phyloP scores from a whole-genome alignment of 306 rosid species.

The Casuarina equisetifolia region DNA sequence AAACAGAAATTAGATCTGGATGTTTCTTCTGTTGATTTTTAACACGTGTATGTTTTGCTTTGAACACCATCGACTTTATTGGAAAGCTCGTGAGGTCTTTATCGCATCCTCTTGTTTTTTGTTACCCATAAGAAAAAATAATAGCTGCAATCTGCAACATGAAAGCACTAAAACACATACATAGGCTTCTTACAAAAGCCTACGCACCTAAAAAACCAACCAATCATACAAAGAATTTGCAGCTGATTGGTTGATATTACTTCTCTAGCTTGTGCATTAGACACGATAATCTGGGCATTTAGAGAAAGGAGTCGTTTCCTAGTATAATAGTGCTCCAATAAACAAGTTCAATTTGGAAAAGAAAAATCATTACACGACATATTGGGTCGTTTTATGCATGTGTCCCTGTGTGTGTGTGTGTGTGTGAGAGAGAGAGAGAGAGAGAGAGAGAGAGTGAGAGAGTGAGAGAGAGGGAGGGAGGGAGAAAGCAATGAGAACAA shows the following conservation, averaged over 20 bases:
- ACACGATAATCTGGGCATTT: neutral
- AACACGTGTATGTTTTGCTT: too few relatives aligned
- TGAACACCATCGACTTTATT: too few relatives aligned
- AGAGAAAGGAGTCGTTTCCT: neutral
- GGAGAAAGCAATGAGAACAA: neutral
- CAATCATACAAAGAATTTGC: neutral
- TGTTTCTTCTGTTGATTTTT: too few relatives aligned
- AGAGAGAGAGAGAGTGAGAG: neutral
- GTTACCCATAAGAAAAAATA: too few relatives aligned
- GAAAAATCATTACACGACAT: neutral
- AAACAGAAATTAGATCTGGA: too few relatives aligned
- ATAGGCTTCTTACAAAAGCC: too few relatives aligned
- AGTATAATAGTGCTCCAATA: neutral
- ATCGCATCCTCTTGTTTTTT: too few relatives aligned
- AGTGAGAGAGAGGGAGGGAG: neutral
- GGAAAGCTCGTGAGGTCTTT: too few relatives aligned
- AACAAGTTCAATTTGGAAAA: neutral
- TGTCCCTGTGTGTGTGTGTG: neutral
- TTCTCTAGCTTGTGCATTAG: neutral
- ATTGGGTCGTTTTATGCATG: neutral
- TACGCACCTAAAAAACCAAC: neutral
- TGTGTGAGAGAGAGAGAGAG: neutral
- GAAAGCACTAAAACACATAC: too few relatives aligned
- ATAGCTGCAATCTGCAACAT: too few relatives aligned
- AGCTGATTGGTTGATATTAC: neutral